Conservation (phyloP, 73 alveolate genomes). For the Paraurostyla sp. region DNA sequence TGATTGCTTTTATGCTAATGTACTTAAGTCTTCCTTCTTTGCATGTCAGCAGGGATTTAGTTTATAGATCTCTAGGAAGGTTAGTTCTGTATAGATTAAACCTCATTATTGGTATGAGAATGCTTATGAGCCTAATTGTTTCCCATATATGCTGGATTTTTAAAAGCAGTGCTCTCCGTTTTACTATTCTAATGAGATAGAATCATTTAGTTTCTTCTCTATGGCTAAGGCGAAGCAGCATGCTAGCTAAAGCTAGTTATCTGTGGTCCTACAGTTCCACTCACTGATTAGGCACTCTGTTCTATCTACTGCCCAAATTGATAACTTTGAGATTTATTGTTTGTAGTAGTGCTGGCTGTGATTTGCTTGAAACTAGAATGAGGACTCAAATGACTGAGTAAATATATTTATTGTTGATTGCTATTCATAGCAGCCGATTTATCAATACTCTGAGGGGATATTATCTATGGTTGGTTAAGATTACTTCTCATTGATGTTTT, state of each 20-base stretch:
- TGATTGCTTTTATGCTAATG: no score
- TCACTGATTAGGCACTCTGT: neutral
- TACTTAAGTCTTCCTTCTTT: no score
- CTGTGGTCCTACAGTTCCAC: neutral
- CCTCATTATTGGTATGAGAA: no score
- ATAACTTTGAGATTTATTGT: neutral
- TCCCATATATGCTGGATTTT: conserved; percentile 7
- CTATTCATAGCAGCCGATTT: no score
- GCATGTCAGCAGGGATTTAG: no score
- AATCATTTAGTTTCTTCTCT: conserved; percentile 8
- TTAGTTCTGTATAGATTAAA: no score
- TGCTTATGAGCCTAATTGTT: no score
- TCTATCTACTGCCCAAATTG: neutral
- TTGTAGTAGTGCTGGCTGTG: conserved; percentile 23
- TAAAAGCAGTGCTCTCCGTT: neutral
- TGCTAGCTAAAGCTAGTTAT: neutral
- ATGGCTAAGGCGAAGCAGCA: conserved; percentile 31
- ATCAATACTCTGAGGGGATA: neutral
- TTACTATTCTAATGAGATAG: neutral
- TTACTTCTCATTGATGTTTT: neutral
- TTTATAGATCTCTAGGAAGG: no score
- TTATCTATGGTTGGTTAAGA: neutral
- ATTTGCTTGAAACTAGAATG: conserved; percentile 30
- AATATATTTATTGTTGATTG: neutral
- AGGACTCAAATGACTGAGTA: conserved; percentile 2